phyloP scores from a whole-genome alignment of 2,329 filamentous ascomycete species.

The Cladosporium sp. region DNA sequence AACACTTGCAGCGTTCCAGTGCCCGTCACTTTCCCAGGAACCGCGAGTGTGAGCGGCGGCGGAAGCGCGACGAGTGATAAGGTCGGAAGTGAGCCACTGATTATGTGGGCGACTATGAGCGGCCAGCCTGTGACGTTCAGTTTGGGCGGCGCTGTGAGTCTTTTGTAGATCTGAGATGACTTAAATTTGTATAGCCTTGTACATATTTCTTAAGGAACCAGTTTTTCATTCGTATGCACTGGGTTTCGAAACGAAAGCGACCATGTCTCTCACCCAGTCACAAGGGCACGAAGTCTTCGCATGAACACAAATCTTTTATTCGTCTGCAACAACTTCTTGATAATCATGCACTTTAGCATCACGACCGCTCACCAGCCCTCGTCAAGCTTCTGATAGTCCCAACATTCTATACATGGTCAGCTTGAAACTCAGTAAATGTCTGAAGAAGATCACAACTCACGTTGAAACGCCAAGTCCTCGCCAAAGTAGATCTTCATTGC shows the following conservation, averaged over 20 bases:
- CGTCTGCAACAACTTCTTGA: too few relatives aligned
- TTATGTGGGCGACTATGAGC: slow-evolving; percentile 42
- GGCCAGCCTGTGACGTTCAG: slow-evolving; percentile 38
- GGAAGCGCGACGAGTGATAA: slow-evolving; percentile 46
- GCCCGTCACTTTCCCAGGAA: slow-evolving; percentile 56
- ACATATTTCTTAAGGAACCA: background rate
- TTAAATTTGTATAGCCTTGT: background rate
- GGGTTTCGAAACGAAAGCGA: background rate
- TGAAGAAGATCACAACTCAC: background rate
- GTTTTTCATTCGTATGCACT: background rate
- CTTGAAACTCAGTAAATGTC: background rate
- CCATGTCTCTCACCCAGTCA: background rate
- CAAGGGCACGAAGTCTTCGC: background rate
- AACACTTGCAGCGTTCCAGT: slow-evolving; percentile 55
- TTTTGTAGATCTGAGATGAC: background rate
- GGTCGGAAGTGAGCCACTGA: slow-evolving; percentile 50
- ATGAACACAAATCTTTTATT: too few relatives aligned
- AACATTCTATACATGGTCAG: slow-evolving; percentile 11
- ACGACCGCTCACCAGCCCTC: slow-evolving; percentile 7
- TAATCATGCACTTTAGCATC: background rate
- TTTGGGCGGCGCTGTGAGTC: slow-evolving; percentile 26
- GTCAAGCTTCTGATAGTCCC: slow-evolving; percentile 17
- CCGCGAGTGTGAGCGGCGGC: slow-evolving; percentile 41
- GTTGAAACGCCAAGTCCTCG: slow-evolving; percentile 57
- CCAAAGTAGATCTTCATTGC: slow-evolving; percentile 65